These are phyloP conservation scores for Skeletonema marinoi DNA, from an alignment of 108 stramenopile species.

Conservation along the genomic window DNA sequence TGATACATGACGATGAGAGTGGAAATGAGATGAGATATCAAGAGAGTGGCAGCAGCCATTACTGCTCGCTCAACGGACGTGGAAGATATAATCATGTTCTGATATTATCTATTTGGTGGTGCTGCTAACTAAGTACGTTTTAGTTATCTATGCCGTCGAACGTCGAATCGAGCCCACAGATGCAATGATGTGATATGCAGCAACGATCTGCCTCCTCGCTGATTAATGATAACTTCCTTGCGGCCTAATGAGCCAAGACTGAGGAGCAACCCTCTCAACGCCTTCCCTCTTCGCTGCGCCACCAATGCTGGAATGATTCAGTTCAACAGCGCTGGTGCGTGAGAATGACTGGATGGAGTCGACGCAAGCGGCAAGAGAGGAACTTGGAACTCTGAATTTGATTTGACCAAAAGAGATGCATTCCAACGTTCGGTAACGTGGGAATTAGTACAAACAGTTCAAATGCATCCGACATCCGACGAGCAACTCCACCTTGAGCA, in stretches of 20 bases:
- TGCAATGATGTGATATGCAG: too few species aligned
- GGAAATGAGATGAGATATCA: slow-evolving; percentile 19
- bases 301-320: too few species aligned
- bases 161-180: not conserved
- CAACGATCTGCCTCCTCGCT: too few species aligned
- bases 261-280: too few species aligned
- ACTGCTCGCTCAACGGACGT: not conserved
- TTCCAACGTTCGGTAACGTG: not conserved
- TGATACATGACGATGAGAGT: slow-evolving; percentile 17
- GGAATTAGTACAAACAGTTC: not conserved
- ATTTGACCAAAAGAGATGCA: not conserved
- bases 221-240: too few species aligned
- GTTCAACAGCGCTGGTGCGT: too few species aligned
- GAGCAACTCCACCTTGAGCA: too few species aligned
- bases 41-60: slow-evolving; percentile 18
- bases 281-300: too few species aligned
- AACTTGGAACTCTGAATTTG: not conserved
- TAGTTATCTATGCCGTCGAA: not conserved
- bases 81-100: not conserved
- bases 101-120: not conserved
- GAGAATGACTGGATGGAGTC: not conserved
- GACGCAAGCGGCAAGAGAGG: not conserved
- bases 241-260: too few species aligned
- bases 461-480: not conserved
- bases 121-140: not conserved